Base-by-base conservation (phyloP, 2,329 filamentous ascomycete genomes). In the Colletotrichum gigasporum region DNA sequence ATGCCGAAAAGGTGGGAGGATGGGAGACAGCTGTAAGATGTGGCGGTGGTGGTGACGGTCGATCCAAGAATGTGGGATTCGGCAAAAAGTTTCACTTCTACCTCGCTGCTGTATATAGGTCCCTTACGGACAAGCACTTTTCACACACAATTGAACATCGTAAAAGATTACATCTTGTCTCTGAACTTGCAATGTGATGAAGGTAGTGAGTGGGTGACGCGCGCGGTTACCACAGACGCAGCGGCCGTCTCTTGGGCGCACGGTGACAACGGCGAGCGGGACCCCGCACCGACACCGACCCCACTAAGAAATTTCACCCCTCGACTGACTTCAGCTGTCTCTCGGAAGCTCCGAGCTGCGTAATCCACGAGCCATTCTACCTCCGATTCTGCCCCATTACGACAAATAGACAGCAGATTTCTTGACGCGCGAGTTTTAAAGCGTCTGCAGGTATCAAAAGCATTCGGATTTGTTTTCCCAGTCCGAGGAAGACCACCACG, bases 231-330 rank as follows among this genome's bases (percentile, higher is more conserved):
- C n/a, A n/a, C n/a, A n/a, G n/a, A n/a, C n/a, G n/a, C n/a, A n/a
- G n/a, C n/a, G n/a, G n/a, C n/a, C n/a, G n/a, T n/a, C n/a, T n/a
- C 42, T 22, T 45, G 18, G 26, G 7, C 8, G 26, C 18, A 8
- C 22, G 22, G 42, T 28, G 42, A 45, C 14, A 24, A 18, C 14
- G 35, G 11, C 34, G 24, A 55, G 11, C 22, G 50, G 42, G 22
- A 42, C 62, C 48, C 62, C 61, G 55, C 61, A 60, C 14, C 26
- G 45, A n/a, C n/a, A n/a, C n/a, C n/a, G 42, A 55, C 56, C 56
- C 62, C 61, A 64, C 61, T 48, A 45, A 41, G 61, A 64, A 64
- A 64, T 64, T 64, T 64, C 48, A 61, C 61, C 61, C 61, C 61
- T 54, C 62, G 2, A n/a, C n/a, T n/a, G n/a, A n/a, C n/a, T 10